Percentiles rank a stretch among this genome's conserved stretches.
Evolutionary conservation across 768 basidiomycete species (phyloP).

Genomic region (Rhodotorula taiwanensis): DNA sequence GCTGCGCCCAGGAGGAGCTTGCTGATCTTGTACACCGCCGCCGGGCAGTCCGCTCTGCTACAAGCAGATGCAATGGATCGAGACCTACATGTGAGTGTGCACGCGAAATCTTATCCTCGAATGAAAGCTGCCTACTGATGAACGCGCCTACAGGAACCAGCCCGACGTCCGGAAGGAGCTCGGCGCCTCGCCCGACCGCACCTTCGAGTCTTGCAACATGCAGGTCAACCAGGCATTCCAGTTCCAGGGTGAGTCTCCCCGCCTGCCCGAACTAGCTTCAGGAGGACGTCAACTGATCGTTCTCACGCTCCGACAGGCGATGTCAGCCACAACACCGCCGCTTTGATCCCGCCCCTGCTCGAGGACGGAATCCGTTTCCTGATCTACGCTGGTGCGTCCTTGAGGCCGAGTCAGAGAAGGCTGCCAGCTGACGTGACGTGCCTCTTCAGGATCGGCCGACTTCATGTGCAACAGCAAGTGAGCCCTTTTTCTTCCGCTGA

Average conservation of each 20-base stretch:
- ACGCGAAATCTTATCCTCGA: no score
- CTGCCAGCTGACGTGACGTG: not conserved
- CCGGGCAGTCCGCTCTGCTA: conserved; percentile 43
- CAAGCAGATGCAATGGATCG: conserved; percentile 73
- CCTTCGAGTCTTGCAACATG: conserved; percentile 64
- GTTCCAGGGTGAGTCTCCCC: not conserved
- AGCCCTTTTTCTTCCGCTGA: conserved; percentile 45
- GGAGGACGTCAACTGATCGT: no score
- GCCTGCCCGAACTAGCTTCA: no score
- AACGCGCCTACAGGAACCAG: conserved; percentile 50
- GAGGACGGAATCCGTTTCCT: conserved; percentile 74
- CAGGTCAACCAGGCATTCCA: conserved; percentile 70
- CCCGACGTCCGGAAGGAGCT: conserved; percentile 68
- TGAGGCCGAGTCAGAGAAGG: no score
- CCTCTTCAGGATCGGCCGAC: conserved; percentile 48
- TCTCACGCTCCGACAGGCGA: conserved; percentile 61
- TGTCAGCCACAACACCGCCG: conserved; percentile 72
- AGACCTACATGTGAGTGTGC: conserved; percentile 58
- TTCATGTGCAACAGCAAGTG: conserved; percentile 69
- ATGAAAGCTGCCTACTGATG: not conserved
- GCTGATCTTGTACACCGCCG: no score
- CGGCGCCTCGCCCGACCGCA: conserved; percentile 58
- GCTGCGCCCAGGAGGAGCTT: no score
- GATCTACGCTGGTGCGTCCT: conserved; percentile 63
- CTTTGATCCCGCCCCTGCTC: conserved; percentile 70